phyloP scores from a whole-genome alignment of 306 rosid genomes.

The Albizia julibrissin region DNA sequence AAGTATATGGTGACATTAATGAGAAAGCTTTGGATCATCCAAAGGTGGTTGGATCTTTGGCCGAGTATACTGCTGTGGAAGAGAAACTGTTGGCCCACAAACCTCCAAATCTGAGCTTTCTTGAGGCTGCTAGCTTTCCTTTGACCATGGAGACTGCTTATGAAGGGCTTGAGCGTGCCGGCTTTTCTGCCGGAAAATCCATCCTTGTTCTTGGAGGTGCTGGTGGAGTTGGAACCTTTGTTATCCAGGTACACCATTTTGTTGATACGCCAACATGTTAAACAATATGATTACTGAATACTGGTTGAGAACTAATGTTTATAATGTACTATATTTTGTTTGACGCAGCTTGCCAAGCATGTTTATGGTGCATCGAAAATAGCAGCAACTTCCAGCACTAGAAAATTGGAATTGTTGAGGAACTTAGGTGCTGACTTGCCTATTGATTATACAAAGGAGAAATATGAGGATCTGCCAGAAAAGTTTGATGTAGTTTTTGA shows the following conservation, averaged over 20 bases:
- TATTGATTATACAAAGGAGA: slow-evolving; percentile 76
- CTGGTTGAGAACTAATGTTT: neutral
- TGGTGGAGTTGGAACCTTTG: slow-evolving; percentile 56
- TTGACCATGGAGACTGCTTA: slow-evolving; percentile 64
- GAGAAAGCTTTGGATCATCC: slow-evolving; percentile 42
- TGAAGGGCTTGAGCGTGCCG: slow-evolving; percentile 56
- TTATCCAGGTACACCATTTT: slow-evolving; percentile 45
- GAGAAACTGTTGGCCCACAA: slow-evolving; percentile 66
- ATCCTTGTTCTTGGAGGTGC: slow-evolving; percentile 40
- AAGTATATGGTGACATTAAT: slow-evolving; percentile 66
- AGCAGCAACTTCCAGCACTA: slow-evolving; percentile 61
- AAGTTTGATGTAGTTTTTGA: slow-evolving; percentile 74
- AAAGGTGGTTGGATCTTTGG: slow-evolving; percentile 56
- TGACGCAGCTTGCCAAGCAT: slow-evolving; percentile 59
- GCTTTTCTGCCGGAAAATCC: slow-evolving; percentile 56
- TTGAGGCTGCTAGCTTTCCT: slow-evolving; percentile 85
- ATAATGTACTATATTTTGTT: neutral
- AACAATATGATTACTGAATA: neutral
- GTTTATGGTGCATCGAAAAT: slow-evolving; percentile 59
- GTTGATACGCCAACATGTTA: neutral
- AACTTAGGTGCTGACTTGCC: slow-evolving; percentile 64
- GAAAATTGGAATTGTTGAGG: slow-evolving; percentile 46
- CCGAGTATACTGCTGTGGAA: slow-evolving; percentile 67
- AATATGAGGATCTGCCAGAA: slow-evolving; percentile 64
- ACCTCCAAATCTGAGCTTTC: slow-evolving; percentile 64